A percentile compares a stretch with the other conserved stretches of the same genome.
Conservation (phyloP, 805 yeast species). For the Kazachstania taianensis region DNA sequence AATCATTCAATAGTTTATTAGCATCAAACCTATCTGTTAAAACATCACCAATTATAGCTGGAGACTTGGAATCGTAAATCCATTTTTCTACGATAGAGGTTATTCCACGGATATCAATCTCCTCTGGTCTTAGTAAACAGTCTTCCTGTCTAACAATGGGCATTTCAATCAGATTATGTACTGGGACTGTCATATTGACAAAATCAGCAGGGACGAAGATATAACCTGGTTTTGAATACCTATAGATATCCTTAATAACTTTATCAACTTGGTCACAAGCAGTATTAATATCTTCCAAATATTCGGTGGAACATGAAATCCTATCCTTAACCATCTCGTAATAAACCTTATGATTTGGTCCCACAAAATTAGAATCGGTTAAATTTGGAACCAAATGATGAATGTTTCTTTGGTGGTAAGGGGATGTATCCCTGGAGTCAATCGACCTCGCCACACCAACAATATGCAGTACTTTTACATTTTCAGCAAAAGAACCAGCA, state of each 20-base stretch:
- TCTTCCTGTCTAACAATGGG: constrained; percentile 11
- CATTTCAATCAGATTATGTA: constrained; percentile 10
- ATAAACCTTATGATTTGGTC: constrained; percentile 60
- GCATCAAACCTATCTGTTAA: constrained; percentile 53
- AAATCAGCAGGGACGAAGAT: constrained; percentile 68
- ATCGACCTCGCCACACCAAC: constrained; percentile 43
- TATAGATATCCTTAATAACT: constrained; percentile 46
- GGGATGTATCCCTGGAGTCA: constrained; percentile 2
- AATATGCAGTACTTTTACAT: constrained; percentile 68
- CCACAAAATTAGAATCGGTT: constrained; percentile 33
- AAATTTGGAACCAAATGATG: constrained; percentile 56
- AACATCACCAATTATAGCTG: constrained; percentile 64
- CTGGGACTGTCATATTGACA: constrained; percentile 32
- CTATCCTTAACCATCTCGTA: constrained; percentile 48
- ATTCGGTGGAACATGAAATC: constrained; percentile 47
- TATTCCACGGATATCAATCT: background rate
- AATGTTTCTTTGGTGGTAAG: constrained; percentile 24
- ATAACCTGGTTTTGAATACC: constrained; percentile 69
- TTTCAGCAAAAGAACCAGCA: constrained; percentile 76
- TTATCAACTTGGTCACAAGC: constrained; percentile 54
- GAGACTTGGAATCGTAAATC: constrained; percentile 45
- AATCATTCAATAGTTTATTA: constrained; percentile 34
- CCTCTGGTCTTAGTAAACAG: constrained; percentile 7
- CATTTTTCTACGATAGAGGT: constrained; percentile 30
- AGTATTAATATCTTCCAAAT: constrained; percentile 34